Base-by-base conservation (phyloP, 495 filamentous ascomycete genomes). In the Penicillium turbatum region DNA sequence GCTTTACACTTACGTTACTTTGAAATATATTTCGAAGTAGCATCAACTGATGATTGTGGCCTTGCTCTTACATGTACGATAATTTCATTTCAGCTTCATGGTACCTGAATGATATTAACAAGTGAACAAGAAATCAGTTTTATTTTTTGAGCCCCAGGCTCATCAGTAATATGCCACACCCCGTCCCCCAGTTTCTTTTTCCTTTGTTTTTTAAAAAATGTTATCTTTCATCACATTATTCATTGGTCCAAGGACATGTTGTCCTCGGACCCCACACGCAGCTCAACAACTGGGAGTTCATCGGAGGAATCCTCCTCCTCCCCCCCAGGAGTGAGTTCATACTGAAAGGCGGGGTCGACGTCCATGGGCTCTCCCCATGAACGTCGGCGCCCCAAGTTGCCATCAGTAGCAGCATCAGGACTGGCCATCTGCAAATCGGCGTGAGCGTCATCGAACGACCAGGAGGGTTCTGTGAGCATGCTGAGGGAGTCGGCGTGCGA, bases 261-360 rank as follows among this genome's bases (percentile, higher is more conserved):
- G 11, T 72, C 67, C 24, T 74, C 72, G 7, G 74, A 71, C 24
- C 66, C 60, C 19, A 76, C 67, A 44, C 64, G 70, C 32, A 79
- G 61, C 55, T 80, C 76, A 45, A 75, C 69, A 21, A 78, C 75
- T 5, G 76, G 72, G 24, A 74, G 63, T 5, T 78, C 73, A 19
- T 76, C 71, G 32, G 71, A 68, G 21, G 72, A 73, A 26, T 60
- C 72, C 32, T 62, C 66, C 10, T 69, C 64, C 50, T 30, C 41
- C 27, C 41, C 26, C 13, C 24, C 41, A 31, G 41, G 30, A 30
- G 41, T 44, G 41, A 44, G 41, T 6, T 15, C 41, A 17, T 30
- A 17, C 41, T 44, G 26, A 44, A 43, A 43, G 13, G 26, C 66
- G 15, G 65, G 54, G 24, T 69, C 75, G 17, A 62, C 51, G 48